phyloP scores from a whole-genome alignment of 441 rosid genomes.

The Sinapis alba region DNA sequence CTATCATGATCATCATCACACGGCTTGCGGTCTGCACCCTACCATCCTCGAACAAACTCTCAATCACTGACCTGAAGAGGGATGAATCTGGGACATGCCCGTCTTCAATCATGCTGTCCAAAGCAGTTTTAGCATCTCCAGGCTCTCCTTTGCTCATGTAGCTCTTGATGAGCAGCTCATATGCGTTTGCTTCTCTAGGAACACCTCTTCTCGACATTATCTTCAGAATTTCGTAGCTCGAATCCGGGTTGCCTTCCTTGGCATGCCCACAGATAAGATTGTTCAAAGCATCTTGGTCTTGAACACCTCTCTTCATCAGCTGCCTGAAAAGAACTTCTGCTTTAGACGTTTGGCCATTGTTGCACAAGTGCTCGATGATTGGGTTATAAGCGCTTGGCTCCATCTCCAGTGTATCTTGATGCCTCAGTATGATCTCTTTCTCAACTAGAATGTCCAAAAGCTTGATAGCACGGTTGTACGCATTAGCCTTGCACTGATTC shows the following conservation, averaged over 20 bases:
- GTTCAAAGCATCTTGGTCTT: slow-evolving; percentile 76
- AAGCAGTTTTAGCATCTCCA: slow-evolving; percentile 83
- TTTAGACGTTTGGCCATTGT: slow-evolving; percentile 68
- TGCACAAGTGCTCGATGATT: slow-evolving; percentile 72
- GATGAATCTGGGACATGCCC: slow-evolving; percentile 77
- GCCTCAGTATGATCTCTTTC: slow-evolving; percentile 76
- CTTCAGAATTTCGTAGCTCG: slow-evolving; percentile 82
- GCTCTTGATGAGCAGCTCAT: slow-evolving; percentile 73
- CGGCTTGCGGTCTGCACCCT: slow-evolving; percentile 97
- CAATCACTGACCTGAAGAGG: slow-evolving; percentile 75
- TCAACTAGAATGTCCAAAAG: slow-evolving; percentile 75
- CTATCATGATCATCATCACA: slow-evolving; percentile 85
- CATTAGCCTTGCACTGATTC: slow-evolving; percentile 72
- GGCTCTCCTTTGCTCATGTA: slow-evolving; percentile 94
- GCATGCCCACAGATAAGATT: slow-evolving; percentile 80
- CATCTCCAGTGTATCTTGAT: slow-evolving; percentile 65
- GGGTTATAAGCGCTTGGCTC: slow-evolving; percentile 74
- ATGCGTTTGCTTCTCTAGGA: slow-evolving; percentile 70
- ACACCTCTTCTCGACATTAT: slow-evolving; percentile 86
- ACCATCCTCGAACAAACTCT: slow-evolving; percentile 79
- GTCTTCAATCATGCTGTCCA: slow-evolving; percentile 87
- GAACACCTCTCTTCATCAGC: slow-evolving; percentile 85
- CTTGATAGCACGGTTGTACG: slow-evolving; percentile 67
- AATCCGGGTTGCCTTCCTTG: slow-evolving; percentile 81
- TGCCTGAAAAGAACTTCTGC: slow-evolving; percentile 89